Evolutionary conservation across 371 early-diverging fungal species (phyloP).

Genomic region (Rhizopus sp.): DNA sequence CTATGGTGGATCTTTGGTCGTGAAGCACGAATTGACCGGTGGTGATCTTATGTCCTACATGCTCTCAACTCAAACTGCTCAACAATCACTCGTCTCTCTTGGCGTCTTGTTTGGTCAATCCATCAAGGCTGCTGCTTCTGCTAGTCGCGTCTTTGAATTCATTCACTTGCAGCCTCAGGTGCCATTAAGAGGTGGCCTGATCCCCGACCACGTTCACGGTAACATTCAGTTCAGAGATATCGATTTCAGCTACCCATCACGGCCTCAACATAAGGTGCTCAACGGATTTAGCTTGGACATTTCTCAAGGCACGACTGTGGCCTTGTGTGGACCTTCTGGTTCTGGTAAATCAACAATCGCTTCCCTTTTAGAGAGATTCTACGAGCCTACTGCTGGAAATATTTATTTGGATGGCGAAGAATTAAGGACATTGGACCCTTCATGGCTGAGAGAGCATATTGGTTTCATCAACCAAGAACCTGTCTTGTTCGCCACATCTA

Average conservation of each 20-base stretch:
- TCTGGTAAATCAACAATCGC: slow-evolving; percentile 74
- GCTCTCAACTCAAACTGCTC: slow-evolving; percentile 78
- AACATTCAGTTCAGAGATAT: slow-evolving; percentile 69
- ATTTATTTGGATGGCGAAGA: slow-evolving; percentile 63
- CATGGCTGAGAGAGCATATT: slow-evolving; percentile 63
- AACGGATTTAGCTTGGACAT: slow-evolving; percentile 61
- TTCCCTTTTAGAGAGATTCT: slow-evolving; percentile 67
- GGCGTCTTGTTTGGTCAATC: slow-evolving; percentile 80
- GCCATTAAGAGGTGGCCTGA: slow-evolving; percentile 50
- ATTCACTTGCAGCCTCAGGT: slow-evolving; percentile 52
- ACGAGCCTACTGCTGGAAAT: slow-evolving; percentile 60
- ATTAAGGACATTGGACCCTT: slow-evolving; percentile 54
- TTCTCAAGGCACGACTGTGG: slow-evolving; percentile 65
- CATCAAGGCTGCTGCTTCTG: slow-evolving; percentile 68
- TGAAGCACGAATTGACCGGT: slow-evolving; percentile 61
- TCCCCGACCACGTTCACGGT: slow-evolving; percentile 34
- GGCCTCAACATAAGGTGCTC: slow-evolving; percentile 64
- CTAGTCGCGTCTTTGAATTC: slow-evolving; percentile 74
- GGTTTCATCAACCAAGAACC: slow-evolving; percentile 81
- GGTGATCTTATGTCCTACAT: slow-evolving; percentile 79
- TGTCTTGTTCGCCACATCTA: slow-evolving; percentile 71
- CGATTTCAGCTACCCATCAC: slow-evolving; percentile 67
- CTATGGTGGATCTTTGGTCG: slow-evolving; percentile 75
- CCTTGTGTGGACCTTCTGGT: slow-evolving; percentile 69
- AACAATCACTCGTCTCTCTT: slow-evolving; percentile 70